These are phyloP conservation scores for Clonostachys solani DNA, from an alignment of 2,329 filamentous ascomycete species.

Conservation along the genomic window DNA sequence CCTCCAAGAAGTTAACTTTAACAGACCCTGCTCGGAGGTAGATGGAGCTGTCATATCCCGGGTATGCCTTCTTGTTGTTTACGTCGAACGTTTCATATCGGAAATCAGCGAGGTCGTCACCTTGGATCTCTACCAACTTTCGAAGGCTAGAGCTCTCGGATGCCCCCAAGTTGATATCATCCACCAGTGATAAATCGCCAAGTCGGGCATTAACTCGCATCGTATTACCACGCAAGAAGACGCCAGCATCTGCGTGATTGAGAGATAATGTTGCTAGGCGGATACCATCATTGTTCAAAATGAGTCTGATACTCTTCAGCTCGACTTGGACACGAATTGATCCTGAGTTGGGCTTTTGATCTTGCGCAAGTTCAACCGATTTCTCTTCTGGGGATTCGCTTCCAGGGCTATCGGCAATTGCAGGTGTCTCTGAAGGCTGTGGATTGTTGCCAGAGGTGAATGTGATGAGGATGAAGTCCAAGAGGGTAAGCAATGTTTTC, in stretches of 20 bases:
- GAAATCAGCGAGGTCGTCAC: slow-evolving; percentile 93
- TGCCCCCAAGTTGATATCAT: slow-evolving; percentile 91
- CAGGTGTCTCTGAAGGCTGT: slow-evolving; percentile 21
- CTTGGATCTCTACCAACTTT: slow-evolving; percentile 89
- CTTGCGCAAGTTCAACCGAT: slow-evolving; percentile 25
- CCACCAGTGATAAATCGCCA: slow-evolving; percentile 82
- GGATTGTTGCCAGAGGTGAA: slow-evolving; percentile 65
- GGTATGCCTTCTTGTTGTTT: slow-evolving; percentile 66
- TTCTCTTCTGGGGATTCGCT: slow-evolving; percentile 29
- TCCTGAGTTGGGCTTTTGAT: slow-evolving; percentile 40
- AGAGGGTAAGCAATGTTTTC: slow-evolving; percentile 82
- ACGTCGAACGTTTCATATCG: slow-evolving; percentile 94
- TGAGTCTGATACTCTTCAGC: slow-evolving; percentile 86
- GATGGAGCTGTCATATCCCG: slow-evolving; percentile 91
- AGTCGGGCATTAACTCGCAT: slow-evolving; percentile 86
- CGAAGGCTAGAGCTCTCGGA: slow-evolving; percentile 76
- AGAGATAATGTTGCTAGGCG: slow-evolving; percentile 88
- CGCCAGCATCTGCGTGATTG: slow-evolving; percentile 85
- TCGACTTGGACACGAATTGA: slow-evolving; percentile 94
- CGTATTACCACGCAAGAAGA: slow-evolving; percentile 80
- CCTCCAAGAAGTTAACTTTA: slow-evolving; percentile 94
- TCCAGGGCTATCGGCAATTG: slow-evolving; percentile 24
- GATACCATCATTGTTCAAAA: slow-evolving; percentile 97
- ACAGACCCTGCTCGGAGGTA: slow-evolving; percentile 89
- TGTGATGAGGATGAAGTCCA: slow-evolving; percentile 92